Conservation (phyloP, 371 early-diverging fungal species). For the Mortierella sp. region DNA sequence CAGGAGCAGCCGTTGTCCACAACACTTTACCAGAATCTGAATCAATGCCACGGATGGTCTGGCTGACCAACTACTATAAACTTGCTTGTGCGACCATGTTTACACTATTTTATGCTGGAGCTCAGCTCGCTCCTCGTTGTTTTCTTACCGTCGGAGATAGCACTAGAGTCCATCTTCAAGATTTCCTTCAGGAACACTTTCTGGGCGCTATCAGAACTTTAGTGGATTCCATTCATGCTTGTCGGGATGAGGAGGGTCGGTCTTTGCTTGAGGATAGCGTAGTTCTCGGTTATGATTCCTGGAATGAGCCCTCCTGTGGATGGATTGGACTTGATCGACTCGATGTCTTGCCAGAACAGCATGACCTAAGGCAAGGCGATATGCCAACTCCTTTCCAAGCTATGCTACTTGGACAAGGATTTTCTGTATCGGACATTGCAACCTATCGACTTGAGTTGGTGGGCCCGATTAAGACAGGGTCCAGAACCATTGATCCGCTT, state of each 20-base stretch:
- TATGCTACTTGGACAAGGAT: slow-evolving; percentile 69
- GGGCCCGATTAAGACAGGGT: slow-evolving; percentile 62
- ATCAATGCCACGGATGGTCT: slow-evolving; percentile 79
- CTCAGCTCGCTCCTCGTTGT: slow-evolving; percentile 72
- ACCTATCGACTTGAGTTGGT: slow-evolving; percentile 60
- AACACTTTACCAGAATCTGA: slow-evolving; percentile 61
- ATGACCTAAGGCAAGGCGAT: slow-evolving; percentile 64
- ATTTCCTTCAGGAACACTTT: slow-evolving; percentile 76
- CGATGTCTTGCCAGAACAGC: slow-evolving; percentile 56
- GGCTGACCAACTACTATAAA: slow-evolving; percentile 89
- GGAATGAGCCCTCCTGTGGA: slow-evolving; percentile 81
- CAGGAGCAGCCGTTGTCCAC: slow-evolving; percentile 81
- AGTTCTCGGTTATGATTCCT: slow-evolving; percentile 78
- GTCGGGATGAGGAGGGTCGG: slow-evolving; percentile 15
- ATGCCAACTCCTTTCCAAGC: slow-evolving; percentile 73
- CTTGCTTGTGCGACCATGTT: slow-evolving; percentile 87
- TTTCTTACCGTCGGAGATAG: slow-evolving; percentile 44
- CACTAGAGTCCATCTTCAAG: slow-evolving; percentile 60
- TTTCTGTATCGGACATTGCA: slow-evolving; percentile 58
- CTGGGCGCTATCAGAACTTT: slow-evolving; percentile 59
- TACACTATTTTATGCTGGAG: slow-evolving; percentile 82
- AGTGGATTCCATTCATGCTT: slow-evolving; percentile 55
- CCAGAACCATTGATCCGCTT: slow-evolving; percentile 60
- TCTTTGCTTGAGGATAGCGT: slow-evolving; percentile 58
- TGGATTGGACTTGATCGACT: slow-evolving; percentile 63